Base-by-base conservation (phyloP, 2,329 filamentous ascomycete species). In the Nemania sp. region DNA sequence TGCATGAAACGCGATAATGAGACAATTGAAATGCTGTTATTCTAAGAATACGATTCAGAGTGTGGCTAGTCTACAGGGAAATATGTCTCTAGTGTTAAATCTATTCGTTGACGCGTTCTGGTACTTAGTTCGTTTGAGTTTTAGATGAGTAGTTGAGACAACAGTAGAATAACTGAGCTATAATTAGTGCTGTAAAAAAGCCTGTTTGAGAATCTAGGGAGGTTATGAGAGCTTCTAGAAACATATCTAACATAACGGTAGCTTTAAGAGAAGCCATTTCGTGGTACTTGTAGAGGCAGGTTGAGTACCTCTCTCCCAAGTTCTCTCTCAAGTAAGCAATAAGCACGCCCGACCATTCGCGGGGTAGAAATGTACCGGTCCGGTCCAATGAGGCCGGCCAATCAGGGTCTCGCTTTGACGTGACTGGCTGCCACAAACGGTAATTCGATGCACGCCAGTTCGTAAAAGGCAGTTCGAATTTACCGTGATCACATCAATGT, bases 361-460 rank as follows among this genome's bases (percentile, higher is more conserved):
- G 38, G 38, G 38, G 38, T 41, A 52, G 6, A n/a, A 18, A n/a
- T n/a, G 24, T 52, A 52, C 24, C 24, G n/a, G 26, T 52, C 47
- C 11, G n/a, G 26, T 52, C 47, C 11, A 15, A 20, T 10, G 18
- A 35, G 20, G 29, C 26, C 35, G 41, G 2, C 66, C 62, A 68
- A 68, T 68, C 62, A 66, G 15, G 22, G 22, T 7, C n/a, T 22
- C 57, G 20, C 8, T 26, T 43, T 29, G 38, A 24, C 18, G 45
- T 26, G 32, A 43, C 20, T 53, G 38, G 53, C 57, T 62, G 41
- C 66, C 62, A 22, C 62, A 68, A 68, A 66, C 57, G 62, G 66
- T 53, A 68, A 68, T 66, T 62, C 20, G 11, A 27, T 27, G 35
- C 43, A 8, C 18, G 43, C 49, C 35, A 38, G 52, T 35, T 41